A percentile compares a stretch with the other conserved stretches of the same genome.
These are phyloP conservation scores for Periconia digitata DNA, from an alignment of 2,329 filamentous ascomycete genomes.

Conservation along the genomic window DNA sequence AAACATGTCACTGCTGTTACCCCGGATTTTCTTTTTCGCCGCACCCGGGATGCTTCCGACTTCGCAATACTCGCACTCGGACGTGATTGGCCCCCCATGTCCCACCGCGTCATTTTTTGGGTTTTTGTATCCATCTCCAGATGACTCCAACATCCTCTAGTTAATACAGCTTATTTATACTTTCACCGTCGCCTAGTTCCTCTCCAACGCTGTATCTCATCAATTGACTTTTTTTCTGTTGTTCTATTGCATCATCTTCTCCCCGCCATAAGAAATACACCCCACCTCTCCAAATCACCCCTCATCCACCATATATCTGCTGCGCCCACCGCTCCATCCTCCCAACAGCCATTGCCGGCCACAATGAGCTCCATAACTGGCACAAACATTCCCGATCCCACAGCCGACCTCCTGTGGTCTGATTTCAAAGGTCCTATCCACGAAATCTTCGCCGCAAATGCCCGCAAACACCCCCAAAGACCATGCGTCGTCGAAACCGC, in stretches of 20 bases:
- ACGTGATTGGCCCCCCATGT: not conserved
- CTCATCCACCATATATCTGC: constrained; percentile 14
- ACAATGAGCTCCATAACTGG: constrained; percentile 30
- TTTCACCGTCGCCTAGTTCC: not conserved
- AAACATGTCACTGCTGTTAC: not conserved
- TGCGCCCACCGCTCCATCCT: constrained; percentile 9
- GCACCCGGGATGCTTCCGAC: too few relatives aligned
- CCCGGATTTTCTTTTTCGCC: not conserved
- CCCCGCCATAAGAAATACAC: not conserved
- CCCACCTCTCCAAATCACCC: not conserved
- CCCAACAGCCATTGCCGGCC: constrained; percentile 19
- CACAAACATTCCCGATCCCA: constrained; percentile 62
- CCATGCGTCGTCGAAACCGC: constrained; percentile 69
- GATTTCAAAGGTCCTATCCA: constrained; percentile 69
- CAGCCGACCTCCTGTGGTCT: constrained; percentile 67
- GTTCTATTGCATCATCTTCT: not conserved
- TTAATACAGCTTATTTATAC: too few relatives aligned
- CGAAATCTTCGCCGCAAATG: constrained; percentile 68
- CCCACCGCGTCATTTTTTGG: not conserved
- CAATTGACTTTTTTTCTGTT: not conserved
- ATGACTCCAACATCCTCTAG: not conserved
- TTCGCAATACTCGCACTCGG: not conserved
- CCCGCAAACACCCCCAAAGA: constrained; percentile 67
- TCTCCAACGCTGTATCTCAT: not conserved
- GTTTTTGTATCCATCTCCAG: not conserved